Conservation (phyloP, 345 rosid species). For the Cochlearia excelsa region DNA sequence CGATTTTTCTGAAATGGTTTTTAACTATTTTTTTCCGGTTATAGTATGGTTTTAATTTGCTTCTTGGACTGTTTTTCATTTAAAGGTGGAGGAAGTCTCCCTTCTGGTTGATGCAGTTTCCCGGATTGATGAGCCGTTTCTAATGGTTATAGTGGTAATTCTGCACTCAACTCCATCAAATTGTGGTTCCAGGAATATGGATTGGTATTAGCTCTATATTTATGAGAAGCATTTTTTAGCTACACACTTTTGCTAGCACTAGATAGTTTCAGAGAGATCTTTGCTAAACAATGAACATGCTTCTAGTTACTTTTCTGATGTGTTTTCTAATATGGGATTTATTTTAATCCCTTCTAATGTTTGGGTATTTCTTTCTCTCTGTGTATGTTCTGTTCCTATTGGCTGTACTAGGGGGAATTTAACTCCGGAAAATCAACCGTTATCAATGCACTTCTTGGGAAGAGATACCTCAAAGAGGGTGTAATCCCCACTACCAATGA, state of each 20-base stretch:
- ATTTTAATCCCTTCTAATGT: not conserved
- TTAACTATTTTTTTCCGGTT: conserved; percentile 20
- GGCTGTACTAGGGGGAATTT: conserved; percentile 71
- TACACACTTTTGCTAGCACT: conserved; percentile 34
- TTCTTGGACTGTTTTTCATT: conserved; percentile 34
- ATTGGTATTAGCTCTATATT: conserved; percentile 93
- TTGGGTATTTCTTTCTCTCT: not conserved
- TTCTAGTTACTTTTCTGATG: not conserved
- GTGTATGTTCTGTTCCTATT: conserved; percentile 2
- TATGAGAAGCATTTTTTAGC: conserved; percentile 40
- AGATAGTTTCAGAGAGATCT: conserved; percentile 22
- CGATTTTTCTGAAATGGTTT: conserved; percentile 31
- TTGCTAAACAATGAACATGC: conserved; percentile 15
- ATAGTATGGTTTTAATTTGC: conserved; percentile 39
- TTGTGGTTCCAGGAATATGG: conserved; percentile 94
- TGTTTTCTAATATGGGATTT: not conserved
- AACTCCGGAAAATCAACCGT: conserved; percentile 96
- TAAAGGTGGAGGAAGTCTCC: conserved; percentile 92
- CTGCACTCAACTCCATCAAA: conserved; percentile 97
- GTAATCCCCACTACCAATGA: conserved; percentile 95
- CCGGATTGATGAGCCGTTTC: conserved; percentile 92
- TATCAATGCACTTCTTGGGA: conserved; percentile 91
- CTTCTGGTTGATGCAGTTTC: conserved; percentile 84
- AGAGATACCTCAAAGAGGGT: conserved; percentile 83
- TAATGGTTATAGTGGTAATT: conserved; percentile 98